phyloP scores from a whole-genome alignment of 2,329 filamentous ascomycete genomes.

The Fusarium fracticaudum region DNA sequence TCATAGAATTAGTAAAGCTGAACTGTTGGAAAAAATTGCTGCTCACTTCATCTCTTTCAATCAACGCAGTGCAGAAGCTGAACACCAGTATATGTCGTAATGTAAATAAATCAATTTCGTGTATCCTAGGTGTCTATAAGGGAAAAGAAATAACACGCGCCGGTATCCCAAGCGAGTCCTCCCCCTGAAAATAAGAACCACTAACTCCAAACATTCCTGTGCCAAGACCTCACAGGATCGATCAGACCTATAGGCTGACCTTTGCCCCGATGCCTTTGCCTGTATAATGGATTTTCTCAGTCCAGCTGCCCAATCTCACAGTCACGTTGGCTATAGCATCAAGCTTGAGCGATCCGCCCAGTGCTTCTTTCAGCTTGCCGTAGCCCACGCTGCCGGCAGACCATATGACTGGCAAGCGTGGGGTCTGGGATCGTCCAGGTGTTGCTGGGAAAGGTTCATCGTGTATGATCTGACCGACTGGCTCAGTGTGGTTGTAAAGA shows the following conservation, averaged over 20 bases:
- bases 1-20: background rate
- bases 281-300: slow-evolving; percentile 74
- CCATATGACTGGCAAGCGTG: slow-evolving; percentile 85
- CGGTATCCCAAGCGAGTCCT: background rate
- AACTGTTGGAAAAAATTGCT: background rate
- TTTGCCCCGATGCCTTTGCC: slow-evolving; percentile 77
- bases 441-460: slow-evolving; percentile 78
- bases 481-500: slow-evolving; percentile 81
- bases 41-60: background rate
- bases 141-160: background rate
- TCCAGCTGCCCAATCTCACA: slow-evolving; percentile 79
- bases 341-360: slow-evolving; percentile 82
- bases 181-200: slow-evolving; percentile 2
- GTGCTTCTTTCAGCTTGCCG: slow-evolving; percentile 79
- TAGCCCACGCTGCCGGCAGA: slow-evolving; percentile 81
- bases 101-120: slow-evolving; percentile 11
- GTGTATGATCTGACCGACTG: slow-evolving; percentile 81
- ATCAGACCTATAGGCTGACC: slow-evolving; percentile 45
- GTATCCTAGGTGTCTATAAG: slow-evolving; percentile 2
- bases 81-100: background rate
- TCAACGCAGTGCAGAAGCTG: background rate
- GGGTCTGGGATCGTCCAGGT: slow-evolving; percentile 77
- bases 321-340: slow-evolving; percentile 81
- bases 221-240: background rate
- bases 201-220: slow-evolving; percentile 24